Conservation (phyloP, 345 rosid genomes). For the Capsella bursapastoris region DNA sequence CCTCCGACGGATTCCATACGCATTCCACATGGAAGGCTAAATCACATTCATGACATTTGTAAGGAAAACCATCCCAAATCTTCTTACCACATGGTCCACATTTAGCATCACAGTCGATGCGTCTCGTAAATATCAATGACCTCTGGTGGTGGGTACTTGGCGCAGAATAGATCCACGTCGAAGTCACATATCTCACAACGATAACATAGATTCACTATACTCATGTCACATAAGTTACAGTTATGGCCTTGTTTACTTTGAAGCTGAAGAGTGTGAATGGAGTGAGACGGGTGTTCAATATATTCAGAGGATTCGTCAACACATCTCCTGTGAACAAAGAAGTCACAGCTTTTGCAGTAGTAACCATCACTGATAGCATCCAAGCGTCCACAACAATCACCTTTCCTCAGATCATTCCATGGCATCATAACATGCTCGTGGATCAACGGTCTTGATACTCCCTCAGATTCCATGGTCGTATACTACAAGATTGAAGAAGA, state of each 20-base stretch:
- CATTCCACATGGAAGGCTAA: not conserved
- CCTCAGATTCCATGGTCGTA: not conserved
- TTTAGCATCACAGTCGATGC: not conserved
- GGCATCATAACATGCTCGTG: not conserved
- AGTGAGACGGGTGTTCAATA: not conserved
- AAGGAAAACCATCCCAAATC: not conserved
- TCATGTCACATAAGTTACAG: no score
- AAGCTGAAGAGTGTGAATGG: not conserved
- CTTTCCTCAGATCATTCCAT: not conserved
- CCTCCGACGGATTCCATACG: not conserved
- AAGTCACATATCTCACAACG: no score
- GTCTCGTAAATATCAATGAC: no score
- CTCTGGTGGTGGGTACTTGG: no score
- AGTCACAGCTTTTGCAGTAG: not conserved
- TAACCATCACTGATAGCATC: not conserved
- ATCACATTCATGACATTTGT: not conserved
- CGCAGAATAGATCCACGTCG: no score
- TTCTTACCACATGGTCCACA: no score
- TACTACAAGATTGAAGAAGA: not conserved
- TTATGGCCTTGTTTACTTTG: not conserved
- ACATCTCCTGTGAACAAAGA: no score
- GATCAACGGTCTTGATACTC: not conserved
- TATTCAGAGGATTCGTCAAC: not conserved
- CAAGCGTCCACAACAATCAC: not conserved
- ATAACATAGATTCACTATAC: no score